A percentile compares a stretch with the other conserved stretches of the same genome.
Evolutionary conservation across 176 grass and related monocot genomes (phyloP).

Genomic region (Rhynchospora breviuscula): DNA sequence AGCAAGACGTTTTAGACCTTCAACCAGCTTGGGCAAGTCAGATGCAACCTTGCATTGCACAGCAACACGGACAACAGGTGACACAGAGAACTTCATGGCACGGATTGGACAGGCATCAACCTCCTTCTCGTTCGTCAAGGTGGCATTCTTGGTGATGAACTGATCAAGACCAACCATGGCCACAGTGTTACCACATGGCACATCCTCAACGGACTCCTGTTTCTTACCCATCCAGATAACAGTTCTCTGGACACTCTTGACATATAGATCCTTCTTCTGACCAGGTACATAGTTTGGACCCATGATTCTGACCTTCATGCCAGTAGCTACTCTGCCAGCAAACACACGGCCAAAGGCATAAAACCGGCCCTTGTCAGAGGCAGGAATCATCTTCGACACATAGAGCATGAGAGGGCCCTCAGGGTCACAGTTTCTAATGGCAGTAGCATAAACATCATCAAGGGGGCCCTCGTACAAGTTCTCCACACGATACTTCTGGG

Average conservation of each 20-base stretch:
- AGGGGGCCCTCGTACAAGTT: slow-evolving; percentile 18
- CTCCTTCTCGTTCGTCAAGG: slow-evolving; percentile 21
- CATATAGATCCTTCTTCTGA: slow-evolving; percentile 22
- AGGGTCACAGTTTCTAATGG: slow-evolving; percentile 28
- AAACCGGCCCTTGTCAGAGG: slow-evolving; percentile 23
- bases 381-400: slow-evolving; percentile 28
- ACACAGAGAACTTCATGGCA: slow-evolving; percentile 17
- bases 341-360: slow-evolving; percentile 16
- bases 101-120: neutral
- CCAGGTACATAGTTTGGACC: slow-evolving; percentile 8
- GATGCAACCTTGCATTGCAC: neutral
- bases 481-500: slow-evolving; percentile 20
- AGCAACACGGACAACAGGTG: slow-evolving; percentile 3
- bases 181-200: slow-evolving; percentile 20
- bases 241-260: slow-evolving; percentile 8
- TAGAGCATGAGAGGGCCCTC: slow-evolving; percentile 26
- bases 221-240: slow-evolving; percentile 29
- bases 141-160: slow-evolving; percentile 19
- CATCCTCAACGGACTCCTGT: slow-evolving; percentile 23
- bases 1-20: neutral
- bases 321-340: slow-evolving; percentile 15
- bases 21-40: slow-evolving; percentile 6
- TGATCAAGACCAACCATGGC: slow-evolving; percentile 20
- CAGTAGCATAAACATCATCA: slow-evolving; percentile 17
- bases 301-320: slow-evolving; percentile 27